phyloP scores from a whole-genome alignment of 306 rosid species.

The Vigna unguiculata region DNA sequence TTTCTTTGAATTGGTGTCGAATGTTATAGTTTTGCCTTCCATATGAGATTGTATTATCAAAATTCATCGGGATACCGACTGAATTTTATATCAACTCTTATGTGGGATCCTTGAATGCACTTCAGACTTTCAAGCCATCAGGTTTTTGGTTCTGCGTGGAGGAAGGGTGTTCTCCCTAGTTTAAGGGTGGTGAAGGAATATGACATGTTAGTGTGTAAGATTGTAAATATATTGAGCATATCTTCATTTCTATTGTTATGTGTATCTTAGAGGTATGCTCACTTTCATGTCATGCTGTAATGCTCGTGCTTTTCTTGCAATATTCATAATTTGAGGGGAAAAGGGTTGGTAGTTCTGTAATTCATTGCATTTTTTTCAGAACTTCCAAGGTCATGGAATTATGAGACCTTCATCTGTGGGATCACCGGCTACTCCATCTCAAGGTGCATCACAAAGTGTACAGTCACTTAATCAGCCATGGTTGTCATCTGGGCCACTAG shows the following conservation, averaged over 20 bases:
- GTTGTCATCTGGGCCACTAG: constrained; percentile 85
- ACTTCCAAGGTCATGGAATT: constrained; percentile 82
- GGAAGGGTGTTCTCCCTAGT: constrained; percentile 4
- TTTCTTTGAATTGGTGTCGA: background rate
- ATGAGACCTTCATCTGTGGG: constrained; percentile 72
- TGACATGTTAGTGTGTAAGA: background rate
- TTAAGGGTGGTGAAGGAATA: constrained; percentile 21
- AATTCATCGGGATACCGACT: background rate
- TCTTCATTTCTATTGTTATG: background rate
- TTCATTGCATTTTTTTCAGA: constrained; percentile 54
- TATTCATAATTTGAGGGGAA: background rate
- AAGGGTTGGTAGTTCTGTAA: constrained; percentile 25
- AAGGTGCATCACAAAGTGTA: constrained; percentile 66
- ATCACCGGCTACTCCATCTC: constrained; percentile 66
- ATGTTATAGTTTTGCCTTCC: background rate
- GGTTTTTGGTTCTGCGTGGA: constrained; percentile 10
- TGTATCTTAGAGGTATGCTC: constrained; percentile 3
- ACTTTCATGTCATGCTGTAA: constrained; percentile 21
- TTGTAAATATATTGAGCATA: background rate
- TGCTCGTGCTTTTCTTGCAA: constrained; percentile 1
- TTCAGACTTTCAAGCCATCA: background rate
- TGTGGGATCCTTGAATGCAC: background rate
- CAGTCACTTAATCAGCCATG: constrained; percentile 87
- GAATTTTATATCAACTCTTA: background rate
- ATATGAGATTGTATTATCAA: background rate